These are phyloP conservation scores for Penicillium polonicum DNA, from an alignment of 2,329 filamentous ascomycete genomes.

Conservation along the genomic window DNA sequence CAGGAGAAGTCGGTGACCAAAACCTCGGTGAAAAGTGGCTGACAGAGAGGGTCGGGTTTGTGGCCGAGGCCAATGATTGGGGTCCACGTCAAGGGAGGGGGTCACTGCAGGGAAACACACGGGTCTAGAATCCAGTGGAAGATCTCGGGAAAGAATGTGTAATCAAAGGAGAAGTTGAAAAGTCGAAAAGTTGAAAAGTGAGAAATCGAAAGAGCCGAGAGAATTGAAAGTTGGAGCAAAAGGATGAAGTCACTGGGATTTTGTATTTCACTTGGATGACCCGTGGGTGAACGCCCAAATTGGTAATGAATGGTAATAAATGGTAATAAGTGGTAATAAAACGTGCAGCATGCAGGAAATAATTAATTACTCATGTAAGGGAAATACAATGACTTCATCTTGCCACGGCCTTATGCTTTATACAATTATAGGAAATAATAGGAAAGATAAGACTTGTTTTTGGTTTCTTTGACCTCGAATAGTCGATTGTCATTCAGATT, in stretches of 20 bases:
- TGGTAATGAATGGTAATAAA: constrained; percentile 2
- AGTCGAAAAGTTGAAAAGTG: background rate
- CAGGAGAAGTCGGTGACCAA: constrained; percentile 30
- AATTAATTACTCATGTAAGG: constrained; percentile 4
- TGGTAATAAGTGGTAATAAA: constrained; percentile 6
- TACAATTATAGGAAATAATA: background rate
- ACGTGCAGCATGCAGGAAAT: background rate
- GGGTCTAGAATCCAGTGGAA: constrained; percentile 16
- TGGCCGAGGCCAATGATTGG: constrained; percentile 28
- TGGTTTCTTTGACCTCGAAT: background rate
- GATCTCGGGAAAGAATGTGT: background rate
- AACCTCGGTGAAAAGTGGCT: constrained; percentile 26
- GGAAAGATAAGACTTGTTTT: too few species aligned
- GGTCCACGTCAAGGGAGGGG: constrained; percentile 30
- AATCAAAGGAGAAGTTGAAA: background rate
- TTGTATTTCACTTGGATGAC: background rate
- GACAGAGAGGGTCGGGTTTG: constrained; percentile 25
- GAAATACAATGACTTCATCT: constrained; percentile 5
- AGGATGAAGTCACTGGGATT: background rate
- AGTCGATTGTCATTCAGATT: background rate
- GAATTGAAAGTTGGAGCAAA: background rate
- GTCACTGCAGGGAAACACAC: constrained; percentile 23
- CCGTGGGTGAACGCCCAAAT: background rate
- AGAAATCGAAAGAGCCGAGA: background rate
- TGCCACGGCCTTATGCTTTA: background rate